Evolutionary conservation across 495 filamentous ascomycete species (phyloP).

Genomic region (Acidiella bohemica): DNA sequence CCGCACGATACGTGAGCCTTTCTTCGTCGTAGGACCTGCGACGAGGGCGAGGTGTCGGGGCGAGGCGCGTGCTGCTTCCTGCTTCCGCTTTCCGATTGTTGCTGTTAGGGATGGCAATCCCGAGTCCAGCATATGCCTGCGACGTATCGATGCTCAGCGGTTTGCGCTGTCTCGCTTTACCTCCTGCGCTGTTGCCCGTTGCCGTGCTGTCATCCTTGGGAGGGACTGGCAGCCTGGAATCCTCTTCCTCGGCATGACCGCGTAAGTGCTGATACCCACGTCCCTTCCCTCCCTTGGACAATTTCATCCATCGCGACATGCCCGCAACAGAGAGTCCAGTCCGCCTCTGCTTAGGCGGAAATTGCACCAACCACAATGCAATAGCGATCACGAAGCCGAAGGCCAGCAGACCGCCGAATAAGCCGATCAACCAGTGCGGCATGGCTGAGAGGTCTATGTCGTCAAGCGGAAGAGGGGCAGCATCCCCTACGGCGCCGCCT

Average conservation of each 20-base stretch:
- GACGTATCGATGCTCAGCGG: slow-evolving; percentile 7
- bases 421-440: slow-evolving; percentile 5
- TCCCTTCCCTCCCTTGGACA: no score
- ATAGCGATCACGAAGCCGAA: slow-evolving; percentile 7
- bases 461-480: no score
- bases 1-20: neutral
- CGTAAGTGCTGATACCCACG: no score
- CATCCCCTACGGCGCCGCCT: no score
- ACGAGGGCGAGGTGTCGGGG: no score
- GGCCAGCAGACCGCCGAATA: slow-evolving; percentile 1
- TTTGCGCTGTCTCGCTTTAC: neutral
- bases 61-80: no score
- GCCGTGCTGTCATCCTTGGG: neutral
- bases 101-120: slow-evolving; percentile 10
- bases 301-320: no score
- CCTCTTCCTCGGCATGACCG: no score
- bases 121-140: slow-evolving; percentile 1
- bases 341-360: slow-evolving; percentile 4
- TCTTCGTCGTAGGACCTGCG: slow-evolving; percentile 10
- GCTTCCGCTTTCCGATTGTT: no score
- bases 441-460: no score
- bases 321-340: no score
- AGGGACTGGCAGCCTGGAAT: neutral
- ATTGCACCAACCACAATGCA: slow-evolving; percentile 4
- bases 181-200: neutral